A percentile compares a stretch with the other conserved stretches of the same genome.
Conservation (phyloP, 305 asterid species). For the Caryopteris hybrid region DNA sequence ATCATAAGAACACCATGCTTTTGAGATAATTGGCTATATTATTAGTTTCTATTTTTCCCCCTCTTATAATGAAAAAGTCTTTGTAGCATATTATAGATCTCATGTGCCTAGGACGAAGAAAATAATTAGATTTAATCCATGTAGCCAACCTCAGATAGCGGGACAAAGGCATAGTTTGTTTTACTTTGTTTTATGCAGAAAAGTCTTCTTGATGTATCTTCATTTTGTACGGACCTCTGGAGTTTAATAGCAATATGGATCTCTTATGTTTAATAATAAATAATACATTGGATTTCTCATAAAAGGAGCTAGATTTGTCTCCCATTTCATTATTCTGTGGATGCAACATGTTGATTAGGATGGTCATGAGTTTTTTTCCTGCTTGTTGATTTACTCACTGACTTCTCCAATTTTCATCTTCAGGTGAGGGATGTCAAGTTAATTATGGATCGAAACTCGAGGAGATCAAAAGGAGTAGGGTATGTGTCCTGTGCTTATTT, state of each 20-base stretch:
- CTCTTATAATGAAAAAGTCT: background rate
- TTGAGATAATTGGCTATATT: background rate
- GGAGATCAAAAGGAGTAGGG: slow-evolving; percentile 99
- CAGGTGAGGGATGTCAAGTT: slow-evolving; percentile 96
- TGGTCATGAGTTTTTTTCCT: background rate
- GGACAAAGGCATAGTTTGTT: background rate
- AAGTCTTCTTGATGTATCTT: slow-evolving; percentile 1
- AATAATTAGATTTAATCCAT: too few species aligned
- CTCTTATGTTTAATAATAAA: background rate
- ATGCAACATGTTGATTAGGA: background rate
- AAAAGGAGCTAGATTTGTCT: background rate
- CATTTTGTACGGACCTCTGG: background rate
- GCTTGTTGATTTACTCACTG: background rate
- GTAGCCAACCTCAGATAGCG: background rate
- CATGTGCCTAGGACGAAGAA: background rate
- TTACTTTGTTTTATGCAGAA: background rate
- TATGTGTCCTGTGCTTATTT: slow-evolving; percentile 36
- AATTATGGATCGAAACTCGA: slow-evolving; percentile 95
- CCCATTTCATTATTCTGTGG: background rate
- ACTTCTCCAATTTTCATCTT: slow-evolving; percentile 9
- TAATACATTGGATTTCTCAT: background rate
- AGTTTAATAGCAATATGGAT: background rate
- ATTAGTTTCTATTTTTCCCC: background rate
- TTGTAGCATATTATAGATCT: too few species aligned
- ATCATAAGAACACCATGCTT: background rate